Conservation (phyloP, 768 basidiomycete genomes). For the Amanita fuliginea region DNA sequence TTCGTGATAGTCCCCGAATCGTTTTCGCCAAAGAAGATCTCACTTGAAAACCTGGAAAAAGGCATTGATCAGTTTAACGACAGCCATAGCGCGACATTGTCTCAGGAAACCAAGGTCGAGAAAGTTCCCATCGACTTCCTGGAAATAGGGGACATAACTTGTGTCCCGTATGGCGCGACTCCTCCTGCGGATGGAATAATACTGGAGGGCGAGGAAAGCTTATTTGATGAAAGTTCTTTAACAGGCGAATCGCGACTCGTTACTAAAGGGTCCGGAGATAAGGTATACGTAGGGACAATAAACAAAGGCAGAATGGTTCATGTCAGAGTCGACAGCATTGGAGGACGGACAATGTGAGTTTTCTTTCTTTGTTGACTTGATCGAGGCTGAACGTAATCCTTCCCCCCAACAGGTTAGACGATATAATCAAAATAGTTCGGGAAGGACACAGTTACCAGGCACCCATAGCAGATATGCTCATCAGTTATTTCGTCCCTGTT, state of each 20-base stretch:
- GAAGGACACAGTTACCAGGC: slow-evolving; percentile 66
- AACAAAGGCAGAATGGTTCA: slow-evolving; percentile 55
- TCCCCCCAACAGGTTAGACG: slow-evolving; percentile 43
- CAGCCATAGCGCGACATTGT: neutral
- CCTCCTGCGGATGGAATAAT: slow-evolving; percentile 73
- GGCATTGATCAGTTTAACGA: slow-evolving; percentile 23
- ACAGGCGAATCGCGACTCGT: slow-evolving; percentile 70
- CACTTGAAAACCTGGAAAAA: slow-evolving; percentile 10
- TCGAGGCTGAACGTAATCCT: neutral
- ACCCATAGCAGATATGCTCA: slow-evolving; percentile 63
- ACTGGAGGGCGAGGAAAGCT: slow-evolving; percentile 29
- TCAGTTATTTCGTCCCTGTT: slow-evolving; percentile 71
- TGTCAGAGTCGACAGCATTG: slow-evolving; percentile 47
- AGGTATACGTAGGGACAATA: slow-evolving; percentile 67
- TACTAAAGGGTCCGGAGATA: slow-evolving; percentile 49
- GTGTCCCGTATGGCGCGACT: slow-evolving; percentile 58
- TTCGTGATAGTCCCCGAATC: slow-evolving; percentile 29
- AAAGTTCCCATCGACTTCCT: slow-evolving; percentile 47
- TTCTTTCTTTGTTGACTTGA: neutral
- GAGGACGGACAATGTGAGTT: slow-evolving; percentile 58
- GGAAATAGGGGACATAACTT: slow-evolving; percentile 74
- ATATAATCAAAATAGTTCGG: slow-evolving; percentile 65
- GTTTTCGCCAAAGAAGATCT: slow-evolving; percentile 1
- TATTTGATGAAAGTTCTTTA: slow-evolving; percentile 77
- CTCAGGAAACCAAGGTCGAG: slow-evolving; percentile 20